phyloP scores from a whole-genome alignment of 768 basidiomycete species.

The Lepiota venenata region DNA sequence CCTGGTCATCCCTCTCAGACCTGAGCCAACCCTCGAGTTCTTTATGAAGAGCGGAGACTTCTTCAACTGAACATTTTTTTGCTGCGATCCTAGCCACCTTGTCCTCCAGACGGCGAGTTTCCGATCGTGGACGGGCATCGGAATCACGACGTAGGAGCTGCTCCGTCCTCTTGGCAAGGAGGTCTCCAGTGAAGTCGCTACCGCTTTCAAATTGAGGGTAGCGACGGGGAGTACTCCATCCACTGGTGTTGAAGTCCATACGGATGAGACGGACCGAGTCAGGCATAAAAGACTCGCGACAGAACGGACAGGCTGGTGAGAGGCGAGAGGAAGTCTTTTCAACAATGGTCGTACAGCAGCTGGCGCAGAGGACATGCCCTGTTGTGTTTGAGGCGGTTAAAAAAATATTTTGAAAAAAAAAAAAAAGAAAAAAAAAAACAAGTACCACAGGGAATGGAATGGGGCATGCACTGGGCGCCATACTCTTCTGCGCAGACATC shows the following conservation, averaged over 20 bases:
- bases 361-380: conserved; percentile 81
- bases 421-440: conserved; percentile 27
- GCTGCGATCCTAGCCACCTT: conserved; percentile 76
- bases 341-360: conserved; percentile 76
- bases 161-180: conserved; percentile 45
- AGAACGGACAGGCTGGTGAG: conserved; percentile 80
- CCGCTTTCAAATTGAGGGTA: conserved; percentile 50
- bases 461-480: conserved; percentile 68
- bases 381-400: conserved; percentile 1
- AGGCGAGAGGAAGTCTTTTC: conserved; percentile 74
- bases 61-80: conserved; percentile 87
- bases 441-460: conserved; percentile 81
- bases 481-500: conserved; percentile 90
- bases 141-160: conserved; percentile 45
- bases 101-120: conserved; percentile 69
- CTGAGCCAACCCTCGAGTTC: conserved; percentile 77
- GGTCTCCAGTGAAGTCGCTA: conserved; percentile 33
- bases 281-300: conserved; percentile 69
- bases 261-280: conserved; percentile 74
- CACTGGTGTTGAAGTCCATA: conserved; percentile 68
- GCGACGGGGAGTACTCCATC: conserved; percentile 66
- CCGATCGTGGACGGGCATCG: conserved; percentile 40
- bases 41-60: conserved; percentile 72
- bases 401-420: conserved; percentile 15
- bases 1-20: conserved; percentile 66